Conservation (phyloP, 352 stramenopile genomes). For the Hyaloperonospora brassicae region DNA sequence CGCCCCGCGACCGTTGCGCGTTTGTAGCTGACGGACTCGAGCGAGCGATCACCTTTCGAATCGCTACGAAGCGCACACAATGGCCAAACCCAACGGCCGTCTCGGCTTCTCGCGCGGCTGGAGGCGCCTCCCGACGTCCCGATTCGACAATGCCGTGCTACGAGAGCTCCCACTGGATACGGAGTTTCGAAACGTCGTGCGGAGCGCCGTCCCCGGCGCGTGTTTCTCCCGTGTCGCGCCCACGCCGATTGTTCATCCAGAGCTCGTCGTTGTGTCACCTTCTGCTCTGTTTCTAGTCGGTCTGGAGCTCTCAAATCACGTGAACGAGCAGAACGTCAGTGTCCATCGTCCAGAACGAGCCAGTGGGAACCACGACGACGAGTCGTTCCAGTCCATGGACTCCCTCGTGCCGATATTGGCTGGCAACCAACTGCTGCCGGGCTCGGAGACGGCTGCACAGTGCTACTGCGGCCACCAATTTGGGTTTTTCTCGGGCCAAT, state of each 20-base stretch:
- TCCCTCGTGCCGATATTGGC: conserved; percentile 50
- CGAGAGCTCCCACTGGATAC: conserved; percentile 53
- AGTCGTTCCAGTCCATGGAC: conserved; percentile 26
- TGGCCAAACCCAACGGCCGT: conserved; percentile 6
- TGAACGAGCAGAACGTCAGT: background rate
- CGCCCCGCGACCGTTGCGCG: too few relatives aligned
- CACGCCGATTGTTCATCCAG: conserved; percentile 46
- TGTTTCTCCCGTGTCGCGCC: conserved; percentile 60
- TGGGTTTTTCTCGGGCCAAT: conserved; percentile 86
- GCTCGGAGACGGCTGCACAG: conserved; percentile 72
- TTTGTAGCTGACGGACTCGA: too few relatives aligned
- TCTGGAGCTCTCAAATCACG: conserved; percentile 29
- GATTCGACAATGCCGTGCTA: conserved; percentile 60
- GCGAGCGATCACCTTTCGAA: too few relatives aligned
- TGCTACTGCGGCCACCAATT: conserved; percentile 91
- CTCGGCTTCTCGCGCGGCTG: conserved; percentile 32
- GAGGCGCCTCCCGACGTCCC: conserved; percentile 25
- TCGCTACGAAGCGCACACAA: too few relatives aligned
- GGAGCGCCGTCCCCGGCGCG: conserved; percentile 36
- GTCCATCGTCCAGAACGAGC: background rate
- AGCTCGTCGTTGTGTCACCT: conserved; percentile 49
- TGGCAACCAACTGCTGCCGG: conserved; percentile 66
- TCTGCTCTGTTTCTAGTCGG: conserved; percentile 51
- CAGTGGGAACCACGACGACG: conserved; percentile 10
- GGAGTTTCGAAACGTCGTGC: conserved; percentile 45